Conservation (phyloP, 2,329 filamentous ascomycete species). For the Ophiostoma sp. region DNA sequence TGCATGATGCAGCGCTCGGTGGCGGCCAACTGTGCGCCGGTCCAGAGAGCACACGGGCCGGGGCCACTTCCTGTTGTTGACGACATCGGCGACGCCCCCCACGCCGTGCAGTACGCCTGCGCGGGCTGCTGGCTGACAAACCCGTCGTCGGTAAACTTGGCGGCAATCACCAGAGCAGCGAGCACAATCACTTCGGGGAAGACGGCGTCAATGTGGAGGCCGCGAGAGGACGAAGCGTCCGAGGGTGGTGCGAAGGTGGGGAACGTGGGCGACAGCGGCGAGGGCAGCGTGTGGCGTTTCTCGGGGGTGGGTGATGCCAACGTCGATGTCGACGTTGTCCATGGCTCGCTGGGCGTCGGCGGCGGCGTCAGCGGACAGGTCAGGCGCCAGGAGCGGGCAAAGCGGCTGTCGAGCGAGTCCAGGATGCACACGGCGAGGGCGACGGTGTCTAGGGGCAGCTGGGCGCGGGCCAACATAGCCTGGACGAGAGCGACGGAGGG, state of each 20-base stretch:
- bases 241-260: constrained; percentile 32
- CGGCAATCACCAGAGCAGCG: constrained; percentile 62
- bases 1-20: constrained; percentile 66
- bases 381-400: constrained; percentile 63
- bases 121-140: constrained; percentile 58
- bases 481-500: constrained; percentile 62
- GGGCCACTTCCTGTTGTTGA: not conserved
- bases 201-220: constrained; percentile 61
- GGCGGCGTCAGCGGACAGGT: constrained; percentile 50
- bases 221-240: constrained; percentile 37
- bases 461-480: constrained; percentile 58
- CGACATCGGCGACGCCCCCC: constrained; percentile 43
- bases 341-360: not conserved
- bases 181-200: constrained; percentile 63
- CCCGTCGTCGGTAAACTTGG: constrained; percentile 64
- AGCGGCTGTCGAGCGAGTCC: constrained; percentile 63
- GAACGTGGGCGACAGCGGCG: constrained; percentile 38
- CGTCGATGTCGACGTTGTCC: not conserved
- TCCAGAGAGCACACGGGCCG: constrained; percentile 48
- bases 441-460: constrained; percentile 60
- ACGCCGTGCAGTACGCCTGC: constrained; percentile 53
- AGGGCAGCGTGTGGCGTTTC: constrained; percentile 53
- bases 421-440: constrained; percentile 67
- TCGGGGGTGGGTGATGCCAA: not conserved
- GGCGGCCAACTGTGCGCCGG: constrained; percentile 61